Evolutionary conservation across 2,329 filamentous ascomycete genomes (phyloP).

Genomic region (Aspergillus quadrilineatus): DNA sequence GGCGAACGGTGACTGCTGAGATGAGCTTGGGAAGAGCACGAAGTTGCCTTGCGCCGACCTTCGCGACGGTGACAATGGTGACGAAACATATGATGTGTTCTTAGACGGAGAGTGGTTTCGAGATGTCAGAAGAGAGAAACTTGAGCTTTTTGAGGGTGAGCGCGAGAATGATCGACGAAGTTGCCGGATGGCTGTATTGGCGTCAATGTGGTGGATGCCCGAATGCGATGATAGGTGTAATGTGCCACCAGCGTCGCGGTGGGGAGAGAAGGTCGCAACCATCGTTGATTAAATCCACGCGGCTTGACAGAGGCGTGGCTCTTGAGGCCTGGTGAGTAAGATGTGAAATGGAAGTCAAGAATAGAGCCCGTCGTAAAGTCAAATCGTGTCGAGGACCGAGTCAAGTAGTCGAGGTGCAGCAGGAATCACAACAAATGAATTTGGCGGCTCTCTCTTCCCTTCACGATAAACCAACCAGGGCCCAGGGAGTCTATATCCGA

Average conservation of each 20-base stretch:
- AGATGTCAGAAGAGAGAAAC: slow-evolving; percentile 63
- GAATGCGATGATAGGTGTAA: slow-evolving; percentile 85
- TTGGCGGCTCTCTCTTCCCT: slow-evolving; percentile 10
- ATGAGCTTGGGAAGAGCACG: slow-evolving; percentile 48
- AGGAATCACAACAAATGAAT: slow-evolving; percentile 8
- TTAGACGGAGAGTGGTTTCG: slow-evolving; percentile 53
- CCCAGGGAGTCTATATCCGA: slow-evolving; percentile 13
- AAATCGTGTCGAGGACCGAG: background rate
- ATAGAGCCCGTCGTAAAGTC: background rate
- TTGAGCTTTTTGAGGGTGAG: slow-evolving; percentile 79
- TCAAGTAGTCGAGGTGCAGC: slow-evolving; percentile 4
- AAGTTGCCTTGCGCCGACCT: slow-evolving; percentile 55
- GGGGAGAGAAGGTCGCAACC: slow-evolving; percentile 51
- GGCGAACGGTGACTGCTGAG: slow-evolving; percentile 55
- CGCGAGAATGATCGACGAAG: slow-evolving; percentile 84
- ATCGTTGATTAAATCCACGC: slow-evolving; percentile 25
- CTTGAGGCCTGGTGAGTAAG: background rate
- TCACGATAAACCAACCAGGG: slow-evolving; percentile 16
- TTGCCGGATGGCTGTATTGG: slow-evolving; percentile 76
- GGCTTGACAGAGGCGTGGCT: background rate
- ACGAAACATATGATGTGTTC: slow-evolving; percentile 48
- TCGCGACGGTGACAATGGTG: slow-evolving; percentile 59
- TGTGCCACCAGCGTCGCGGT: slow-evolving; percentile 65
- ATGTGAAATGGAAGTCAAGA: slow-evolving; percentile 4
- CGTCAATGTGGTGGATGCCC: slow-evolving; percentile 76